phyloP scores from a whole-genome alignment of 2,329 filamentous ascomycete genomes.

The Xylariaceae sp. region DNA sequence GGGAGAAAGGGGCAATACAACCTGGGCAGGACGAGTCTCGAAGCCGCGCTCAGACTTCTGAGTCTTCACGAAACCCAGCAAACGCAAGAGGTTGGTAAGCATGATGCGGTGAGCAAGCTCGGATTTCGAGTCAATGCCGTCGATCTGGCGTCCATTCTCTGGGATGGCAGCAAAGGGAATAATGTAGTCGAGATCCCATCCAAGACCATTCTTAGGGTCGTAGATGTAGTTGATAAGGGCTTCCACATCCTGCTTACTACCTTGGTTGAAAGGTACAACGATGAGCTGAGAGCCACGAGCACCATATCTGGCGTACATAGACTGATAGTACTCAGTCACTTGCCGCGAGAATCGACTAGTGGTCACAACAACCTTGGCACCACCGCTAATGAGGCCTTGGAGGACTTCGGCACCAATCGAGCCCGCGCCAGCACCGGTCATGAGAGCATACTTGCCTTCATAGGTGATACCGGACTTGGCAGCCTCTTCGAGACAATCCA shows the following conservation, averaged over 20 bases:
- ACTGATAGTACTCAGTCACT: conserved; percentile 98
- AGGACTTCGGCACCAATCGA: conserved; percentile 97
- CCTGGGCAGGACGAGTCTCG: conserved; percentile 92
- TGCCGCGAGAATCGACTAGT: conserved; percentile 95
- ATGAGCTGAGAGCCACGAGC: conserved; percentile 93
- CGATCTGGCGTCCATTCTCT: conserved; percentile 95
- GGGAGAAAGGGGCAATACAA: conserved; percentile 90
- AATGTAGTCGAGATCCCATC: conserved; percentile 96
- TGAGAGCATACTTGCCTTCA: conserved; percentile 90
- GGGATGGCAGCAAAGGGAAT: conserved; percentile 96
- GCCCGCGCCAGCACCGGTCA: conserved; percentile 96
- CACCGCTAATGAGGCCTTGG: conserved; percentile 91
- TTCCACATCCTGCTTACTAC: conserved; percentile 96
- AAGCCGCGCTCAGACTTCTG: conserved; percentile 85
- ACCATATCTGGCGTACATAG: conserved; percentile 94
- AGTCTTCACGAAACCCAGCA: conserved; percentile 83
- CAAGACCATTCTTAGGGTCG: conserved; percentile 89
- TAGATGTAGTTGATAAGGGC: conserved; percentile 95
- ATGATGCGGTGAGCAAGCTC: conserved; percentile 98
- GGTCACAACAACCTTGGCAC: conserved; percentile 93
- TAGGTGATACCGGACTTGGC: conserved; percentile 85
- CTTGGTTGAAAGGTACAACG: conserved; percentile 98
- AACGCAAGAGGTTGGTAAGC: conserved; percentile 91
- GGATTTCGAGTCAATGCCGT: conserved; percentile 93
- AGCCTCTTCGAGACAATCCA: conserved; percentile 85